Percentiles rank a stretch among this genome's conserved stretches.
phyloP scores from a whole-genome alignment of 371 early-diverging fungal genomes.

The Rhizopus sp. region DNA sequence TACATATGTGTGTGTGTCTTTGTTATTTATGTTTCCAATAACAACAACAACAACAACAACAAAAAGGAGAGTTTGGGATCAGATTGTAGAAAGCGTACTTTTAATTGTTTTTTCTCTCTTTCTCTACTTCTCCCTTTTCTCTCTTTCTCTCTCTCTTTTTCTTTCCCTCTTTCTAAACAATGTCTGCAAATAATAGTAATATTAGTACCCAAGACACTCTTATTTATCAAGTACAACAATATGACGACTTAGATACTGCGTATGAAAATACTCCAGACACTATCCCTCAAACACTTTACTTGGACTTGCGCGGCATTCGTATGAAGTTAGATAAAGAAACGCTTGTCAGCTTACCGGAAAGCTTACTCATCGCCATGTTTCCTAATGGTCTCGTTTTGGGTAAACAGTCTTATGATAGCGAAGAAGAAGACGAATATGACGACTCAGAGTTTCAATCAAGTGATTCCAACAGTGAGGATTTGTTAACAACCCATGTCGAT shows the following conservation, averaged over 20 bases:
- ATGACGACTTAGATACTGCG: slow-evolving; percentile 35
- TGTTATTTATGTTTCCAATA: too few species aligned
- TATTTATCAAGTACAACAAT: slow-evolving; percentile 32
- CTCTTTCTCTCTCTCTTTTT: too few species aligned
- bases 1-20: too few species aligned
- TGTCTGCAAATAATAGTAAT: too few species aligned
- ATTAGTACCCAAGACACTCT: neutral
- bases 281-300: slow-evolving; percentile 60
- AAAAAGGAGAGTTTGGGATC: too few species aligned
- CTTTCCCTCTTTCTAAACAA: too few species aligned
- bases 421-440: slow-evolving; percentile 49
- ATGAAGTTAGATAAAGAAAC: slow-evolving; percentile 70
- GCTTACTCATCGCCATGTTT: slow-evolving; percentile 75
- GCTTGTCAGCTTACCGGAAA: slow-evolving; percentile 68
- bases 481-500: slow-evolving; percentile 35
- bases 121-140: too few species aligned
- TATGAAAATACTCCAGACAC: slow-evolving; percentile 30
- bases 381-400: slow-evolving; percentile 70
- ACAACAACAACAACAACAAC: too few species aligned
- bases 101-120: too few species aligned
- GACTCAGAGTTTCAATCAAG: slow-evolving; percentile 46
- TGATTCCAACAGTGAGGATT: slow-evolving; percentile 29
- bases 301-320: slow-evolving; percentile 69
- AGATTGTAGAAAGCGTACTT: too few species aligned
- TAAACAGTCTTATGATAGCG: slow-evolving; percentile 37